A percentile compares a stretch with the other conserved stretches of the same genome.
Evolutionary conservation across 305 asterid genomes (phyloP).

Genomic region (Plantago rigida): DNA sequence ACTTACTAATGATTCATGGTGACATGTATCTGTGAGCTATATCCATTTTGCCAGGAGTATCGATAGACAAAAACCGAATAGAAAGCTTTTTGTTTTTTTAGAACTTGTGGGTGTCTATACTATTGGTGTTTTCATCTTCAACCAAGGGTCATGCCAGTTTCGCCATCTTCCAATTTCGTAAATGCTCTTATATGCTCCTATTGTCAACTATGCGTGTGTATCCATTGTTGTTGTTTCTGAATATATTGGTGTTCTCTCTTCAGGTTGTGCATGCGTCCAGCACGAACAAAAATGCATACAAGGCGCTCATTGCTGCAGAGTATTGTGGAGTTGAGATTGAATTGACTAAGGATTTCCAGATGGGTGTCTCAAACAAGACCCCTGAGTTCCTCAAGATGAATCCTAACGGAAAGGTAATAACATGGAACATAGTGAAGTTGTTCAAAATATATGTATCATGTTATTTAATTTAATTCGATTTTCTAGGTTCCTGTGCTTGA

Average conservation of each 20-base stretch:
- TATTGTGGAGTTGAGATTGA: slow-evolving; percentile 40
- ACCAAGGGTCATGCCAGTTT: no score
- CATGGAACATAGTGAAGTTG: background rate
- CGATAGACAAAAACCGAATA: no score
- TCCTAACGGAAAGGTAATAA: slow-evolving; percentile 66
- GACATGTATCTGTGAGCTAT: no score
- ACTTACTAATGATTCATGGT: no score
- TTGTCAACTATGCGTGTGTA: background rate
- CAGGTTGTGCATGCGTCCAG: slow-evolving; percentile 34
- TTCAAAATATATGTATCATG: background rate
- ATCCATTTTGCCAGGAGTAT: no score
- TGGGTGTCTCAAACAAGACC: slow-evolving; percentile 48
- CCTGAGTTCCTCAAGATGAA: slow-evolving; percentile 53
- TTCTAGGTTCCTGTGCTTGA: slow-evolving; percentile 68
- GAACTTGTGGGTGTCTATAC: no score
- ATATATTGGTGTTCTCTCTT: slow-evolving; percentile 1
- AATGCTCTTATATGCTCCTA: no score
- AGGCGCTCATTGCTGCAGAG: slow-evolving; percentile 43
- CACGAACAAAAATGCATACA: slow-evolving; percentile 32
- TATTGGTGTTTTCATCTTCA: background rate
- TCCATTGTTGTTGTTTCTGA: background rate
- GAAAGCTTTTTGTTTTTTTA: no score
- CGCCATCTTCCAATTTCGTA: background rate
- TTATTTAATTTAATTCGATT: no score
- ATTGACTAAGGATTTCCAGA: slow-evolving; percentile 36